Evolutionary conservation across 2,329 filamentous ascomycete species (phyloP), one percentile per base, ranked within the genome.

Genomic region (Epichloe baconii): DNA sequence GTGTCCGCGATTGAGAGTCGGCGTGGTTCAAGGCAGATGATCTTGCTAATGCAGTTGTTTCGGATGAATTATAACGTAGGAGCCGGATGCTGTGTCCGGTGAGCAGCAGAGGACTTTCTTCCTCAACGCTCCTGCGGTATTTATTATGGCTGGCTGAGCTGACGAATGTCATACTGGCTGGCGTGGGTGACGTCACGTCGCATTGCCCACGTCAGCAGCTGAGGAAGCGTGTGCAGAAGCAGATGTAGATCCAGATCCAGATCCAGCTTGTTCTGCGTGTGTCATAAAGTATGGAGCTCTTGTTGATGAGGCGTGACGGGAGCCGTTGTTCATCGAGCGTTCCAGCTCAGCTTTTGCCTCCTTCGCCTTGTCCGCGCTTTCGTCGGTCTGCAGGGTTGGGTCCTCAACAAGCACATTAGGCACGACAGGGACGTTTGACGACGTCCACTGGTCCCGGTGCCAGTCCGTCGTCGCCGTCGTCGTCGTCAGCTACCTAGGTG

Each of bases 361-460:
- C 34, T 62, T 62, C 21, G 68, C 69, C 63, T 78, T 77, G 51
- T 66, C 54, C 58, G 60, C 36, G 54, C 63, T 53, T 54, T 66
- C 59, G 54, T 63, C 60, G 26, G 26, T 3, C 49, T 61, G 60
- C 49, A 75, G 61, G 44, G 69, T 74, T 45, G 75, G 73, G 54
- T 78, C 74, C 54, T 68, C 64, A 50, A 77, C 70, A 53, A 74
- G 64, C 48, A 76, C 63, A 60, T 75, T 70, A 42, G 74, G 74
- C 14, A 77, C 69, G 51, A 61, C 63, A 41, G 72, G 74, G 11
- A 71, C 68, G 54, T 64, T 64, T 49, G 64, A 62, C 42, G 63
- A 64, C 35, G 58, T 51, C 53, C 56, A 58, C 47, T 44, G n/a
- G n/a, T 17, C 7, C 12, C 19, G 19, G 19, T 19, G 8, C 41